Conservation (phyloP, 306 rosid species). For the Fagus sylvatica region DNA sequence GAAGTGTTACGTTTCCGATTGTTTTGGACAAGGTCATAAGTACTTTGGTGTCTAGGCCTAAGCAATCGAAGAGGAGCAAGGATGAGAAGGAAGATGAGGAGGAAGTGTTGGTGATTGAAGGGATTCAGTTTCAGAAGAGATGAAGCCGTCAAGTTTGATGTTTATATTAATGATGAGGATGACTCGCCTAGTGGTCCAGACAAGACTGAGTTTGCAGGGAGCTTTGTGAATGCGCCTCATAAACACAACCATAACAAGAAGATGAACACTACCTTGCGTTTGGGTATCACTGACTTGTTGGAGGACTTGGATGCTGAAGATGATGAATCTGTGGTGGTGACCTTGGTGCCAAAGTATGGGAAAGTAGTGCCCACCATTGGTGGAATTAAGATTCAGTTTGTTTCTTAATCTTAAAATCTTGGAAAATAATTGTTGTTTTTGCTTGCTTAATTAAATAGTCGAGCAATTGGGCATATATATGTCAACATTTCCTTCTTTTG, state of each 20-base stretch:
- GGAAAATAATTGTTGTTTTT: too few relatives aligned
- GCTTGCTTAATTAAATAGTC: too few relatives aligned
- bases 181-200: conserved; percentile 38
- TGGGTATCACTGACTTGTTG: conserved; percentile 63
- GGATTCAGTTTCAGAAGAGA: conserved; percentile 58
- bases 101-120: not conserved
- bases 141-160: conserved; percentile 59
- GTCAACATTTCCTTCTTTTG: too few relatives aligned
- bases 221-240: conserved; percentile 83
- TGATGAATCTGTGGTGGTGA: conserved; percentile 66
- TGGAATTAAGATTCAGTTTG: conserved; percentile 48
- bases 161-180: conserved; percentile 73
- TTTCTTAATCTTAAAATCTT: too few relatives aligned
- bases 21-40: conserved; percentile 42
- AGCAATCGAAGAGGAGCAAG: conserved; percentile 15
- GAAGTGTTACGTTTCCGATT: conserved; percentile 31
- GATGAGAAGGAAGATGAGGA: not conserved
- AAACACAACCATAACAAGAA: conserved; percentile 38
- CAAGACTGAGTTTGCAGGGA: conserved; percentile 76
- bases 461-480: too few relatives aligned
- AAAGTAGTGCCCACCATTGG: conserved; percentile 40
- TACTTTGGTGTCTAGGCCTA: conserved; percentile 51
- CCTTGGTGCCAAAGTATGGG: conserved; percentile 65
- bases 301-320: conserved; percentile 77
- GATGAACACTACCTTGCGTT: conserved; percentile 36